Conservation (phyloP, 257 asterid genomes). For the Fraxinus cuspidata region DNA sequence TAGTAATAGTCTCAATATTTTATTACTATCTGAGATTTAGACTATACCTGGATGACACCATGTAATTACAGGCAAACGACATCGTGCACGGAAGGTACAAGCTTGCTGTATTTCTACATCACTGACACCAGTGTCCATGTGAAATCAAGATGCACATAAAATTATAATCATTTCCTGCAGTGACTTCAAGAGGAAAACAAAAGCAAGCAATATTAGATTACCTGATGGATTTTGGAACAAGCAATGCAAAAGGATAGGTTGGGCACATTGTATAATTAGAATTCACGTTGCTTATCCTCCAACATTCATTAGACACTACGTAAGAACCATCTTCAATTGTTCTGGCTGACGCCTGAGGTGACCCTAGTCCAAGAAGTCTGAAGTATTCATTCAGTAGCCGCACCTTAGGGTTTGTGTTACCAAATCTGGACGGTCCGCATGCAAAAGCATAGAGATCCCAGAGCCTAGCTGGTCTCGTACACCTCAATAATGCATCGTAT, state of each 20-base stretch:
- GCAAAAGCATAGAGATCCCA: slow-evolving; percentile 92
- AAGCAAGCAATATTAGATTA: slow-evolving; percentile 25
- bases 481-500: slow-evolving; percentile 72
- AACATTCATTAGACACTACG: slow-evolving; percentile 71
- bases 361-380: slow-evolving; percentile 80
- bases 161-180: slow-evolving; percentile 25
- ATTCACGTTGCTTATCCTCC: slow-evolving; percentile 89
- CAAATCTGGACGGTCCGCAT: slow-evolving; percentile 61
- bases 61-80: slow-evolving; percentile 86
- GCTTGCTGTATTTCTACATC: slow-evolving; percentile 87
- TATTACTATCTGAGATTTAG: slow-evolving; percentile 12
- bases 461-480: slow-evolving; percentile 71
- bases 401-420: slow-evolving; percentile 63
- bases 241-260: slow-evolving; percentile 96
- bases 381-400: slow-evolving; percentile 82
- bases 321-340: slow-evolving; percentile 77
- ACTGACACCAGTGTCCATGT: slow-evolving; percentile 47
- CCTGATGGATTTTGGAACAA: slow-evolving; percentile 85
- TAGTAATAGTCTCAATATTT: background rate
- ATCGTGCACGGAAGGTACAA: slow-evolving; percentile 81
- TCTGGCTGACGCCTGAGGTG: slow-evolving; percentile 54
- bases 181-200: slow-evolving; percentile 16
- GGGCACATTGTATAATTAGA: slow-evolving; percentile 67
- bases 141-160: slow-evolving; percentile 33
- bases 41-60: slow-evolving; percentile 89